Base-by-base conservation (phyloP, 2,329 filamentous ascomycete species). In the Phaeosphaeriaceae sp. region DNA sequence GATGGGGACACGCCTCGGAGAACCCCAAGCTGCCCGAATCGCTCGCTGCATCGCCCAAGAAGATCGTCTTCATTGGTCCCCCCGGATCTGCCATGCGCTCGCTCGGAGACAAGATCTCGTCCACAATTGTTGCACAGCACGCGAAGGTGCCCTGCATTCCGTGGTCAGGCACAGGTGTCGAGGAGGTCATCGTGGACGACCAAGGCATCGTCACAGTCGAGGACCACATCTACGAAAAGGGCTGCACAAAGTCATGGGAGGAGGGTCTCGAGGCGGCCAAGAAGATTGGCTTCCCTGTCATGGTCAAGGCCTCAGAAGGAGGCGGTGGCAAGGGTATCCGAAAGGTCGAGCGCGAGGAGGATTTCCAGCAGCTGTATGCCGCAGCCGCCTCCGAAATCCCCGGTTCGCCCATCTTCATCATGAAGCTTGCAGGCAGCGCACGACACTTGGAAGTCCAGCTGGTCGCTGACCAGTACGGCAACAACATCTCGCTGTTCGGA, bases 301-400 rank as follows among this genome's bases (percentile, higher is more conserved):
- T 99, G 95, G 92, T 99, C 79, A 99, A 99, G 85, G 95, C 95
- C n/a, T 98, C 95, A 2, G 95, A 99, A 84, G 95, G 95, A 82
- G 95, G 95, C 83, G 95, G 95, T 82, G 95, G 95, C 77, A 99
- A 99, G 85, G 95, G 95, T 86, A 99, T 99, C 76, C 92, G 96
- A 77, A 97, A 98, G 83, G 95, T 95, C 67, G 85, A 92, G 61
- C 84, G 84, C 61, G 93, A 97, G 77, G 90, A 94, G 44, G 89
- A 91, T 63, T 99, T 99, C 72, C 85, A 90, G 75, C 84, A 85
- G 68, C 84, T 98, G 47, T 99, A 98, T 86, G 95, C 96, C 80
- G 95, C 94, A 47, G 95, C 96, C 21, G 93, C 95, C 5, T 96
- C 90, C 79, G 96, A 99, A 80, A 98, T 99, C 68, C 96, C 95